These are phyloP conservation scores for Lachnum nothofagi DNA, from an alignment of 2,329 filamentous ascomycete species.

Conservation along the genomic window DNA sequence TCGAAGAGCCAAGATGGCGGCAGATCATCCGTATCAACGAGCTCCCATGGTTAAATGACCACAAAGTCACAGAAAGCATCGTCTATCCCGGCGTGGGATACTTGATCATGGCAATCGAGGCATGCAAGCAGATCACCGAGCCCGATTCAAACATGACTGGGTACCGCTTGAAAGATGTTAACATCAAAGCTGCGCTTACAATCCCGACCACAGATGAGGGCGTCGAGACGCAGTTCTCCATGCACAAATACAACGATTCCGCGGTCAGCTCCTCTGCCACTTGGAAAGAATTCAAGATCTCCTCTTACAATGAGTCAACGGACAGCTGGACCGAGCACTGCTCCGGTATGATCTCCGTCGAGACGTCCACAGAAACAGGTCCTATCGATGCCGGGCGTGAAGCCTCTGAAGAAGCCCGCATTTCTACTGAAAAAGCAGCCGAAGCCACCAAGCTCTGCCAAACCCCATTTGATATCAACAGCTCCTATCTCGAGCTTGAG, in stretches of 20 bases:
- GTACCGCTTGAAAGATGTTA: background rate
- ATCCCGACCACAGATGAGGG: background rate
- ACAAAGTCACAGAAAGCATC: constrained; percentile 24
- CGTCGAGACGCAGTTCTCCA: background rate
- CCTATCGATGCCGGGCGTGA: constrained; percentile 23
- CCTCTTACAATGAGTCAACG: constrained; percentile 27
- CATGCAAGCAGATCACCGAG: background rate
- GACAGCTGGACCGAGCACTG: constrained; percentile 34
- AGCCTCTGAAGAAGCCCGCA: constrained; percentile 14
- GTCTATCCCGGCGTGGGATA: constrained; percentile 30
- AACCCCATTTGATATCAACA: constrained; percentile 23
- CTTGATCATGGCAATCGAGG: constrained; percentile 23
- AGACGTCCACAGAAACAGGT: constrained; percentile 15
- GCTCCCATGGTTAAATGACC: constrained; percentile 28
- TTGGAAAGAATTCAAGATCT: constrained; percentile 1
- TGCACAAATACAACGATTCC: constrained; percentile 4
- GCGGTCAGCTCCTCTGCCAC: constrained; percentile 4
- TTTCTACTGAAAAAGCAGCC: constrained; percentile 15
- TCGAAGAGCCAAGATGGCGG: constrained; percentile 25
- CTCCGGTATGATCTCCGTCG: constrained; percentile 29
- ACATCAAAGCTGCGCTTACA: background rate
- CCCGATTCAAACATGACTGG: background rate
- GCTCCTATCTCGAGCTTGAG: constrained; percentile 27
- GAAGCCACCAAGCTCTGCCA: constrained; percentile 20
- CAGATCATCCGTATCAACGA: constrained; percentile 24